Base-by-base conservation (phyloP, 1,284 basidiomycete species). In the Papiliotrema nemorosa region DNA sequence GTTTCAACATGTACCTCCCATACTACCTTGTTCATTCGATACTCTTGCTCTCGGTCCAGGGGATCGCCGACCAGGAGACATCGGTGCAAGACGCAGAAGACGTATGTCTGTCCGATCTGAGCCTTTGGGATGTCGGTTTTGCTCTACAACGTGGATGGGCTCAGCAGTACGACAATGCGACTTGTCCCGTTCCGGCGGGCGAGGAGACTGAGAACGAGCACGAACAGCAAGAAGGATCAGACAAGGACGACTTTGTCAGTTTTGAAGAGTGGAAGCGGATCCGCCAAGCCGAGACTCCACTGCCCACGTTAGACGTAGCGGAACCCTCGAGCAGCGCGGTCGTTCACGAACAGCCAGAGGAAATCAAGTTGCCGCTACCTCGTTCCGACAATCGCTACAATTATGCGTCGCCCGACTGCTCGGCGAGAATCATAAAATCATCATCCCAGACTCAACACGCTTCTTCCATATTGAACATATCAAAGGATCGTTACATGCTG, bases 401-500 rank as follows among this genome's bases (percentile, higher is more conserved):
- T 74, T 97, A 96, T 66, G 94, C 94, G 29, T 86, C 85, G 36
- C 72, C 86, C 53, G 94, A 97, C 72, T 98, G 94, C 68, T 91
- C 90, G 0, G 92, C 93, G 2, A 86, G 90, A 2, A 85, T 97
- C 16, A 91, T 96, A 72, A 81, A 82, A 2, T 80, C 89, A 0
- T 91, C 93, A 66, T 82, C 83, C 25, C 81, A 81, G 1, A 87
- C 92, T 39, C 92, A 92, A 64, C 91, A 90, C 2, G 78, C 90
- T 0, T 83, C 85, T 0, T 82, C 87, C 0, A 88, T 98, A 50
- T 80, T 98, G 2, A 87, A 87, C 44, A 87, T 86, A 46, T 93
- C 92, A 75, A 87, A 87, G 70, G 94, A 98, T 74, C 79, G 85
- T 57, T 98, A 98, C 78, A 96, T 98, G 94, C 85, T 97, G 57